Base-by-base conservation (phyloP, 2,329 filamentous ascomycete species). In the Cadophora luteo-olivacea region DNA sequence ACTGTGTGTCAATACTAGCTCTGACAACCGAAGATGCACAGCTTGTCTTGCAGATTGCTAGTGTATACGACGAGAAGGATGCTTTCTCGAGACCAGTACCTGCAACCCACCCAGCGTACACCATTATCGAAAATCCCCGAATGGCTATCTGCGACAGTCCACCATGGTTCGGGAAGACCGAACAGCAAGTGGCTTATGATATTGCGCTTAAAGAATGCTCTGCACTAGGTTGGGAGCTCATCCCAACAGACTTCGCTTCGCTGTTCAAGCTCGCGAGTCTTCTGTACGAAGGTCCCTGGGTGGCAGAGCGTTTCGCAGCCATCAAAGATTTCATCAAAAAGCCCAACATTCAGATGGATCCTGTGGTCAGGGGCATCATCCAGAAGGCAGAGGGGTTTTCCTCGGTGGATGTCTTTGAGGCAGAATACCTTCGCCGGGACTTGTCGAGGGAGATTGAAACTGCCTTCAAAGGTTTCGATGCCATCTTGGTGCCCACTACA, bases 401-500 rank as follows among this genome's bases (percentile, higher is more conserved):
- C 5, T 57, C 64, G 2, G 64, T 65, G 5, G 64, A 65, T 51
- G 36, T 51, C 29, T 64, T 67, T 16, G 60, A 76, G 19, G 61
- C 52, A 29, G 65, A 65, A 25, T 65, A 65, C 19, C 64, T 65
- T n/a, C 41, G 55, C 41, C 33, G 38, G 2, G 64, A 65, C 25
- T 16, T 65, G 4, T 36, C 45, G 33, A 22, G 64, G 49, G 64
- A 33, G 5, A 65, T 65, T 25, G 64, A 60, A 52, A 54, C 54
- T 38, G 36, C 61, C 36, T 82, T 85, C 67, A 75, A 75, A 1
- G 74, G 74, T 1, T 84, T 84, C 36, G 84, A 86, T 69, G 81
- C 83, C 1, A 76, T 87, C 3, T 72, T 89, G 0, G 86, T 89
- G 1, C 87, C 87, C 0, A 89, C 87, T 0, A 80, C 85, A 16